Base-by-base conservation (phyloP, 164 flowering plant genomes). In the Liquidambar formosana region DNA sequence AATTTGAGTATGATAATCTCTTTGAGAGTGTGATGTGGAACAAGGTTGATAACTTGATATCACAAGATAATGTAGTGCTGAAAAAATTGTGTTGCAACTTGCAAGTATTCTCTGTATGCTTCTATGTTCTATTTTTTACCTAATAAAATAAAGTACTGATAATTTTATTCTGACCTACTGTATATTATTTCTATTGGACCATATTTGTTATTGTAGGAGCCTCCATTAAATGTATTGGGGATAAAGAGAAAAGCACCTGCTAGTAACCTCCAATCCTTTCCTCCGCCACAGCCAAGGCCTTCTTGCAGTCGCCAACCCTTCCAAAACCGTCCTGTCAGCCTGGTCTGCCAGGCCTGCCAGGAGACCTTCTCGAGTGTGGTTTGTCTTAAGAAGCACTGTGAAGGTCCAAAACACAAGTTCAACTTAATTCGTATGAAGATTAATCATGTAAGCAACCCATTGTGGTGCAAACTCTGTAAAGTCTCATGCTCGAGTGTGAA, bases 401-500 rank as follows among this genome's bases (percentile, higher is more conserved):
- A 11, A 33, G 22, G 45, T 33, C 63, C 16, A 60, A 60, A 60
- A 21, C 63, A 60, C 22, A 44, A 60, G n/a, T 10, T 33, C 45
- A 60, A 60, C 22, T 28, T 60, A n/a, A 41, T 10, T 3, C 43
- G 22, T 19, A n/a, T 33, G 12, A 60, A 60, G 22, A 33, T 26
- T 28, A 18, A 18, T 16, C 10, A 60, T 18, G 21, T 60, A 41
- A 60, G 38, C 63, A 60, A 60, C 45, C 63, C 63, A 11, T 33
- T 10, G 22, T 60, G 63, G 63, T 60, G 63, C 45, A n/a, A 12
- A 10, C 45, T 60, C 45, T 75, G 77, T 51, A 12, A 47, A 8
- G 43, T 70, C 33, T 43, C 26, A 10, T 70, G 73, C 67, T 61
- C 61, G 49, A 66, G 71, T 41, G 67, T 57, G 28, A 15, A 44